Evolutionary conservation across 2,329 filamentous ascomycete species (phyloP), one percentile per base, ranked within the genome.

Genomic region (Graphilbum fragrans): DNA sequence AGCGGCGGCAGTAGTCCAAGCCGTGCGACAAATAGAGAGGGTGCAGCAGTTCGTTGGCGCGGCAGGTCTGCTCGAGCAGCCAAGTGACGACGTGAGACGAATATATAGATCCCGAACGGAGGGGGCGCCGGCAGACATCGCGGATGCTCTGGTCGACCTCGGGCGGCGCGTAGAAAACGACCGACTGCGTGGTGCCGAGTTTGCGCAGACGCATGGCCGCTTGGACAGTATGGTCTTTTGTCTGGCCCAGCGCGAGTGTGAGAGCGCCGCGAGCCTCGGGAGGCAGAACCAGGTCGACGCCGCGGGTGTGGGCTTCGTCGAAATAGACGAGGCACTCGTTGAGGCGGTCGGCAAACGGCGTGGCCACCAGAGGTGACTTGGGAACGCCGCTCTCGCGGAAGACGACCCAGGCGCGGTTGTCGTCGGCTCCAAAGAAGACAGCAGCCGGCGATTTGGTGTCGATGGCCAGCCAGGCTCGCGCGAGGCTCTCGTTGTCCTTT

Each of bases 151-250:
- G 70, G 27, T 80, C 64, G 0, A 81, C 76, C 50, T 82, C 77
- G 0, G 69, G 71, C 0, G 77, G 74, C 0, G 70, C 66, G 18
- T 76, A 65, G 38, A 80, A 72, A 8, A 58, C 56, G 0, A 82
- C 53, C 0, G 69, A 70, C 42, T 82, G 77, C 0, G 70, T 71
- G 0, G 64, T 61, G 0, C 57, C 59, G 0, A 84, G 59, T 36
- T 80, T 70, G 2, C 80, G 65, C 1, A 83, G 55, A 44, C 79
- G 60, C 77, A 83, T 82, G 0, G 77, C 76, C 41, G 77, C 78
- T 65, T 82, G 76, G 0, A 78, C 73, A 0, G 70, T 67, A 9
- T 72, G 65, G 42, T 80, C 77, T 44, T 81, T 80, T 0, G 71
- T 77, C 41, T 75, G 67, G 2, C 67, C 64, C 0, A 72, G 59